Base-by-base conservation (phyloP, 768 basidiomycete species). In the Agrocybe pediades region DNA sequence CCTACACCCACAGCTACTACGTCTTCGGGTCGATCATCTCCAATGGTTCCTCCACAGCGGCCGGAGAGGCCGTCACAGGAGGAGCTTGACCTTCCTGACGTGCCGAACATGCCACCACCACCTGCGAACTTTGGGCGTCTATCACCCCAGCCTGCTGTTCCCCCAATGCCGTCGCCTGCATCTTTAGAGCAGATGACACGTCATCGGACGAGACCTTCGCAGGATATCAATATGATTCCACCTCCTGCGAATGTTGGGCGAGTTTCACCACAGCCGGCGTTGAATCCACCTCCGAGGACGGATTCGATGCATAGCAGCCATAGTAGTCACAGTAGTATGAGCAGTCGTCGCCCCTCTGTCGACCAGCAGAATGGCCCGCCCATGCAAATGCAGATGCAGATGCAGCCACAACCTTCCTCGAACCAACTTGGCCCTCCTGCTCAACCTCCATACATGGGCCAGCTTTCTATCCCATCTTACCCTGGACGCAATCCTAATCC, bases 51-150 rank as follows among this genome's bases (percentile, higher is more conserved):
- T 2, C 68, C 71, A 2, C 68, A 69, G 40, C 65, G 68, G 17
- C 69, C 75, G 17, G 69, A 74, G 49, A 69, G 73, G 23, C 64
- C 76, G 41, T 76, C 75, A 2, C 59, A 71, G 56, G 76, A 75
- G 44, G 61, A 66, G 21, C 53, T 70, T 49, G 70, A 72, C 49
- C 67, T 77, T 3, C 71, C 76, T 27, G 69, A 70, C 60, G 62
- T 68, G 41, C 62, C 62, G 1, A 54, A 58, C 45, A 65, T 66
- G 15, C 73, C 72, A 24, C 58, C 72, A 24, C 58, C 56, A 44
- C 58, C 61, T 26, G 54, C 62, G 27, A 63, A 64, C 41, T 62
- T 59, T 44, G 68, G 62, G 23, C 64, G 65, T 46, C 59, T 67
- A 45, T 68, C 69, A 2, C 68, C 60, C 8, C 55, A 53, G 27